These are phyloP conservation scores for Eimeria tenella DNA, from an alignment of 169 alveolate genomes.

Conservation along the genomic window DNA sequence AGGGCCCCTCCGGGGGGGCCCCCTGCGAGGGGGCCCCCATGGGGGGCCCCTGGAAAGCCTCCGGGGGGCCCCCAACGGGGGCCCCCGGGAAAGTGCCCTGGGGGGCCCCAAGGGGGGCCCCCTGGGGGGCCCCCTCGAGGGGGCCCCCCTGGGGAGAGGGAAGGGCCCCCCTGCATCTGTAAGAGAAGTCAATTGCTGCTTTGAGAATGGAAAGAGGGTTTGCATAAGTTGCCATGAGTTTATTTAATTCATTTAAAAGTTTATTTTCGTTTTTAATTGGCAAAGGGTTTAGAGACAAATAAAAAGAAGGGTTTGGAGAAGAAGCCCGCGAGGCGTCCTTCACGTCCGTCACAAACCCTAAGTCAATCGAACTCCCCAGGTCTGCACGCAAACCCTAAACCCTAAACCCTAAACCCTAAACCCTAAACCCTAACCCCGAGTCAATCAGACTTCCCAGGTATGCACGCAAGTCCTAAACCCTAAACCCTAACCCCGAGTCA, in stretches of 20 bases:
- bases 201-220: constrained; percentile 33
- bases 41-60: too few relatives aligned
- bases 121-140: neutral
- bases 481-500: too few relatives aligned
- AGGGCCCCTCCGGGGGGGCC: too few relatives aligned
- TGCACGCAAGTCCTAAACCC: too few relatives aligned
- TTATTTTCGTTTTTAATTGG: neutral
- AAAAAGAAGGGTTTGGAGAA: neutral
- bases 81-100: too few relatives aligned
- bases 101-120: too few relatives aligned
- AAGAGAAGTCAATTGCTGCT: constrained; percentile 22
- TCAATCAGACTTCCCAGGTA: too few relatives aligned
- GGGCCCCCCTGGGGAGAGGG: neutral
- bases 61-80: too few relatives aligned
- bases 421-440: constrained; percentile 36
- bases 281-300: neutral
- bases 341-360: neutral
- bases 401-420: constrained; percentile 2
- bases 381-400: neutral
- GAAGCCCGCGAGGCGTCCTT: neutral
- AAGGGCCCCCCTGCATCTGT: constrained; percentile 55
- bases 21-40: too few relatives aligned
- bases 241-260: neutral
- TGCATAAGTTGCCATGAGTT: constrained; percentile 29
- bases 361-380: neutral